phyloP scores from a whole-genome alignment of 495 filamentous ascomycete species.

The Tirmania nivea region DNA sequence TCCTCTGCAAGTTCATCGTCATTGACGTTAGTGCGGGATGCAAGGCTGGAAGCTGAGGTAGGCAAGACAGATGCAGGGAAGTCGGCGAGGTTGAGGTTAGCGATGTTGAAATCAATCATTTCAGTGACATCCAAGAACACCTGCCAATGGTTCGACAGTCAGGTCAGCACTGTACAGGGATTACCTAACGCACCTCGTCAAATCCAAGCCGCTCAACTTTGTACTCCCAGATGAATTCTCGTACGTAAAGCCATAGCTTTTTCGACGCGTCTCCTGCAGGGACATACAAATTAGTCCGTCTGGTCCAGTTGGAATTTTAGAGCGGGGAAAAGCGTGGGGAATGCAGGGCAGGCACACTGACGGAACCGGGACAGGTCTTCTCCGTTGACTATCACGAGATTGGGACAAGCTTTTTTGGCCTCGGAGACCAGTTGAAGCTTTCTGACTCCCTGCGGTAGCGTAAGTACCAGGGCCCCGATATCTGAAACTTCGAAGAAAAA shows the following conservation, averaged over 20 bases:
- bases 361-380: slow-evolving; percentile 75
- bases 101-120: slow-evolving; percentile 57
- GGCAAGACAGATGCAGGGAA: too few species aligned
- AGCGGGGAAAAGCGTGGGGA: neutral
- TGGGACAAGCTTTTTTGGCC: slow-evolving; percentile 59
- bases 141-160: neutral
- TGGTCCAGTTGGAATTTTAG: too few species aligned
- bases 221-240: slow-evolving; percentile 7
- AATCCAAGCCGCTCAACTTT: slow-evolving; percentile 38
- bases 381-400: slow-evolving; percentile 63
- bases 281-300: neutral
- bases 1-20: slow-evolving; percentile 28
- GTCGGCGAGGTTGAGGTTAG: slow-evolving; percentile 33
- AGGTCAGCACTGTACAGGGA: neutral
- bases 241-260: slow-evolving; percentile 10
- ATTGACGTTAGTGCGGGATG: too few species aligned
- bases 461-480: neutral
- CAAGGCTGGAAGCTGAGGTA: too few species aligned
- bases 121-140: slow-evolving; percentile 55
- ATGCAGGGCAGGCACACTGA: slow-evolving; percentile 3
- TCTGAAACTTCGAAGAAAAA: too few species aligned
- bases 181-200: slow-evolving; percentile 39
- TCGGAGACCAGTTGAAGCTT: slow-evolving; percentile 71
- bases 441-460: slow-evolving; percentile 36
- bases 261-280: slow-evolving; percentile 3